Base-by-base conservation (phyloP, 2,329 filamentous ascomycete species). In the Venturia pyrina region DNA sequence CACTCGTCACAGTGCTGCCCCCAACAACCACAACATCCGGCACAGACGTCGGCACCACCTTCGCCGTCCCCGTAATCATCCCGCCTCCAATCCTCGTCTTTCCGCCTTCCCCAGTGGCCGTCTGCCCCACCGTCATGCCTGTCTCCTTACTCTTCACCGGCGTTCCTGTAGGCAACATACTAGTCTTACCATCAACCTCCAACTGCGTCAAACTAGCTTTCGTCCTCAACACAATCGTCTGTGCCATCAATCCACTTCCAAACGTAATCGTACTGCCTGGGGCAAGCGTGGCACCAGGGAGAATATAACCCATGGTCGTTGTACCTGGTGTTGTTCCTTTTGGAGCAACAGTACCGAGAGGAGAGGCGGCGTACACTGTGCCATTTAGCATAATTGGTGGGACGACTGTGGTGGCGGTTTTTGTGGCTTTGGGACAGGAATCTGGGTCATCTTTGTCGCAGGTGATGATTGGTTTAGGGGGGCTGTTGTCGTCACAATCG, bases 151-250 rank as follows among this genome's bases (percentile, higher is more conserved):
- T 50, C 21, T 50, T 28, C 21, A 50, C 46, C 3, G 46, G 46
- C 21, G 21, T 50, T 10, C 46, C 28, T 2, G 53, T 57, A 57
- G 28, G 53, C 17, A 57, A 17, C 17, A 37, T 17, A n/a, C 53
- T 57, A 5, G 53, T 57, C 32, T 57, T 37, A 3, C 53, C 53
- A 57, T 57, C 53, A 37, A 57, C 53, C 28, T 57, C 53, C 28
- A 57, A 13, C 32, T 57, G 53, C 53, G 53, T 57, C 53, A 57
- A 13, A 57, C 53, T 37, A n/a, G 59, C 6, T 13, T 62, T 62
- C 37, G 59, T 62, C 59, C 43, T 62, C 43, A 62, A n/a, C n/a
- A 46, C 59, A 32, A 62, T 24, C 37, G 59, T 62, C 37, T 62
- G 59, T 5, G 59, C 59, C 37, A 46, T 5, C 13, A 46, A 6